Evolutionary conservation across 257 asterid species (phyloP).

Genomic region (Parsonsia alboflavescens): DNA sequence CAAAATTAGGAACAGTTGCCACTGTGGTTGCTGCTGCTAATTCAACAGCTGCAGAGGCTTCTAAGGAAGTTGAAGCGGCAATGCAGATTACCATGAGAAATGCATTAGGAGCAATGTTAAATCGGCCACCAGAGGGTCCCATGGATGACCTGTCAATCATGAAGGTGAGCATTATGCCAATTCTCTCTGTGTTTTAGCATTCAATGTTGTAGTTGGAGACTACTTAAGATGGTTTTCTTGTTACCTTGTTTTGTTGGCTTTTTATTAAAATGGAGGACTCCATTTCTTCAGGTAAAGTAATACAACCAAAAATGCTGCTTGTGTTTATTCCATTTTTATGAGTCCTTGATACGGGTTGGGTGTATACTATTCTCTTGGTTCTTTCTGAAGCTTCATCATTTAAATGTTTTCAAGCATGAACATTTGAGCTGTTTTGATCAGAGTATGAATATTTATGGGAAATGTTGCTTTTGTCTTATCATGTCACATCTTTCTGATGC

Average conservation of each 20-base stretch:
- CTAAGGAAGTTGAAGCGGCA: constrained; percentile 95
- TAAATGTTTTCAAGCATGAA: neutral
- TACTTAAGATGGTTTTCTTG: constrained; percentile 1
- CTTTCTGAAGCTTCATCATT: neutral
- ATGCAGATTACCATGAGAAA: constrained; percentile 89
- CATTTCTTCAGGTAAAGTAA: neutral
- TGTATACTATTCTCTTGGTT: neutral
- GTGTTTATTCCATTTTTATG: neutral
- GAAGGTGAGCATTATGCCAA: constrained; percentile 50
- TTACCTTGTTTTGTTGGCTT: neutral
- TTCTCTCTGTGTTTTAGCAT: neutral
- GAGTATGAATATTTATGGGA: no score
- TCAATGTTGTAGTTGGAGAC: neutral
- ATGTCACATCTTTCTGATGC: no score
- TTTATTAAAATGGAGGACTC: no score
- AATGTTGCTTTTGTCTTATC: no score
- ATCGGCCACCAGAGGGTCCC: constrained; percentile 59
- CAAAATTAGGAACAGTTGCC: constrained; percentile 92
- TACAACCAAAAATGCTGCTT: neutral
- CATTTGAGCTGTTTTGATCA: neutral
- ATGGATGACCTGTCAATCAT: constrained; percentile 95
- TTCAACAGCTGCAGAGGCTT: constrained; percentile 91
- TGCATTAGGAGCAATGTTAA: constrained; percentile 86
- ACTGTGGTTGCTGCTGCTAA: constrained; percentile 99
- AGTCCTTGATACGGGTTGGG: neutral